Conservation (phyloP, 192 early-diverging fungal genomes). For the Globomyces pollinis-pini region DNA sequence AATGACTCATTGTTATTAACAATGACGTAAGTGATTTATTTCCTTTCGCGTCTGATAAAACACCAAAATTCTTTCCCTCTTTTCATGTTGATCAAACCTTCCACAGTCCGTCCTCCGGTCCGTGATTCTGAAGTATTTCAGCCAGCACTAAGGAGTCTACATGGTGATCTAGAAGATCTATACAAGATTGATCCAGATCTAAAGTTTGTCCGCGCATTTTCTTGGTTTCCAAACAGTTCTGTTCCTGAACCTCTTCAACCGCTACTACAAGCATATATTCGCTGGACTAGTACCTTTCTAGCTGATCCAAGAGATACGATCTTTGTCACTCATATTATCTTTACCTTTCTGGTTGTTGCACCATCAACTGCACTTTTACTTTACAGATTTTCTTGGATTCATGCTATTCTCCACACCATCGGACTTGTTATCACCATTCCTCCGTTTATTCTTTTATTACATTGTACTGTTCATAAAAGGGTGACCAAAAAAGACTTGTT, state of each 20-base stretch:
- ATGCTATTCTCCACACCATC: slow-evolving; percentile 21
- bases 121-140: not conserved
- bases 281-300: not conserved
- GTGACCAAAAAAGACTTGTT: not conserved
- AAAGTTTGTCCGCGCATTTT: not conserved
- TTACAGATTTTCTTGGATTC: slow-evolving; percentile 16
- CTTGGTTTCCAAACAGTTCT: slow-evolving; percentile 9
- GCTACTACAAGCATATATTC: not conserved
- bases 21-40: not conserved
- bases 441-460: slow-evolving; percentile 27
- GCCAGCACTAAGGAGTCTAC: not conserved
- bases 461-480: slow-evolving; percentile 18
- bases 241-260: not conserved
- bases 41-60: not conserved
- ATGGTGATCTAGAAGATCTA: not conserved
- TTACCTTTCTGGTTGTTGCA: slow-evolving; percentile 9
- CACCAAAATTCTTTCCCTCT: not conserved
- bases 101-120: not conserved
- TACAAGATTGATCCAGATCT: not conserved
- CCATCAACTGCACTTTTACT: slow-evolving; percentile 28
- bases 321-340: slow-evolving; percentile 6
- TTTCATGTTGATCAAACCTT: not conserved
- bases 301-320: slow-evolving; percentile 15
- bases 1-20: no score
- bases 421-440: slow-evolving; percentile 7